phyloP scores from a whole-genome alignment of 441 rosid genomes.

The Francoa sonchifolia region DNA sequence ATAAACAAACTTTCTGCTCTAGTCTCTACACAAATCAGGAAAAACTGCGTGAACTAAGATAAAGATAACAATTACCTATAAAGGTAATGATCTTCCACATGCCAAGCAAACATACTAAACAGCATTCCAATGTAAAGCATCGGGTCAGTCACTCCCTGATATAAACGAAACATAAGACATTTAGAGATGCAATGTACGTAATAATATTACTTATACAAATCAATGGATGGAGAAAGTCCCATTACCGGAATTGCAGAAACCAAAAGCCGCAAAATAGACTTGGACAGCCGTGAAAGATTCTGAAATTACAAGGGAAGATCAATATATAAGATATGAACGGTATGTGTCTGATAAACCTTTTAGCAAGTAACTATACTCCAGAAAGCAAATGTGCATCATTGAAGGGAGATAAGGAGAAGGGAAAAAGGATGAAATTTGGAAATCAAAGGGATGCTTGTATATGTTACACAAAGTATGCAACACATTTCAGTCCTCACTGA shows the following conservation, averaged over 20 bases:
- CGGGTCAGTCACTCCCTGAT: slow-evolving; percentile 98
- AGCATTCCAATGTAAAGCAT: slow-evolving; percentile 99
- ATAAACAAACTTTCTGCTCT: not conserved
- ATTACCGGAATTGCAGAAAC: slow-evolving; percentile 80
- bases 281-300: slow-evolving; percentile 71
- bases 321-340: slow-evolving; percentile 6
- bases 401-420: too few relatives aligned
- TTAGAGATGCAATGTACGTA: not conserved
- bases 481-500: too few relatives aligned
- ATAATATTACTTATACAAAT: slow-evolving; percentile 6
- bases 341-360: too few relatives aligned
- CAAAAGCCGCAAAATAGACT: slow-evolving; percentile 81
- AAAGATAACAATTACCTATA: slow-evolving; percentile 52
- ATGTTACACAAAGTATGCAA: too few relatives aligned
- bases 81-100: slow-evolving; percentile 96
- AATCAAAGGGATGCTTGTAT: too few relatives aligned
- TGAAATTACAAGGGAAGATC: slow-evolving; percentile 19
- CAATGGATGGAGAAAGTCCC: not conserved
- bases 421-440: too few relatives aligned
- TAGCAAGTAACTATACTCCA: too few relatives aligned
- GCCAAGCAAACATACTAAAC: slow-evolving; percentile 99
- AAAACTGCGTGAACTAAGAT: slow-evolving; percentile 1
- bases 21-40: not conserved
- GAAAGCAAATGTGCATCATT: too few relatives aligned
- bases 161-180: slow-evolving; percentile 13